A percentile compares a stretch with the other conserved stretches of the same genome.
Evolutionary conservation across 208 protist species (phyloP).

Genomic region (Trypanosoma grayi): DNA sequence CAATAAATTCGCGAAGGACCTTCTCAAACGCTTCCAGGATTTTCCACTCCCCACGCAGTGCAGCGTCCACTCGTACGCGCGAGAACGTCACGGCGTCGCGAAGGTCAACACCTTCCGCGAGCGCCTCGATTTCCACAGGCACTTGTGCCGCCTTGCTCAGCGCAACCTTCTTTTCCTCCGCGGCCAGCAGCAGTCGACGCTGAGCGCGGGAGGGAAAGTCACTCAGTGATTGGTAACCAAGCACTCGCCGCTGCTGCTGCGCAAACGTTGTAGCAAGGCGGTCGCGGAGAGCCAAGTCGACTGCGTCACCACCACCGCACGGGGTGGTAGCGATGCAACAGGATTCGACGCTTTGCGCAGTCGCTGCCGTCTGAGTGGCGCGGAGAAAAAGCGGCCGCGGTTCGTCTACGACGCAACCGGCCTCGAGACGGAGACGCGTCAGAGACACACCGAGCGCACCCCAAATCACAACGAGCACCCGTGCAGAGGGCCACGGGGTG

Average conservation of each 20-base stretch:
- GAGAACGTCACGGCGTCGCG: constrained; percentile 69
- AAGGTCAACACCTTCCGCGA: constrained; percentile 88
- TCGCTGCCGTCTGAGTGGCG: neutral
- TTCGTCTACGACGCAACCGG: constrained; percentile 43
- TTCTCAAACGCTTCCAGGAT: constrained; percentile 58
- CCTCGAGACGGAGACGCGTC: constrained; percentile 39
- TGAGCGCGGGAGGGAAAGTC: constrained; percentile 68
- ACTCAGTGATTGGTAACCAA: constrained; percentile 40
- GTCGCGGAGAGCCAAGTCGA: constrained; percentile 66
- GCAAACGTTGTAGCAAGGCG: constrained; percentile 74
- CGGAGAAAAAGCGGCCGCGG: constrained; percentile 20
- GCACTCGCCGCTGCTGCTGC: constrained; percentile 57
- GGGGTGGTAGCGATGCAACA: neutral
- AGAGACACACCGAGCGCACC: constrained; percentile 68
- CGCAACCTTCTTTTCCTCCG: constrained; percentile 81
- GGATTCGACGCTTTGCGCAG: neutral
- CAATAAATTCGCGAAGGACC: constrained; percentile 50
- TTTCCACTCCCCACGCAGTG: constrained; percentile 62
- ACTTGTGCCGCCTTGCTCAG: constrained; percentile 63
- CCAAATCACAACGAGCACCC: constrained; percentile 84
- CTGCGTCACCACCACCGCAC: constrained; percentile 56
- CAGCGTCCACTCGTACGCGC: constrained; percentile 61
- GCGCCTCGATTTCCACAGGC: constrained; percentile 82
- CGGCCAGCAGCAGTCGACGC: constrained; percentile 54
- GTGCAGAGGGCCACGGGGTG: constrained; percentile 26